Evolutionary conservation across 139 green algal genomes (phyloP).

Genomic region (Closterium sp.): DNA sequence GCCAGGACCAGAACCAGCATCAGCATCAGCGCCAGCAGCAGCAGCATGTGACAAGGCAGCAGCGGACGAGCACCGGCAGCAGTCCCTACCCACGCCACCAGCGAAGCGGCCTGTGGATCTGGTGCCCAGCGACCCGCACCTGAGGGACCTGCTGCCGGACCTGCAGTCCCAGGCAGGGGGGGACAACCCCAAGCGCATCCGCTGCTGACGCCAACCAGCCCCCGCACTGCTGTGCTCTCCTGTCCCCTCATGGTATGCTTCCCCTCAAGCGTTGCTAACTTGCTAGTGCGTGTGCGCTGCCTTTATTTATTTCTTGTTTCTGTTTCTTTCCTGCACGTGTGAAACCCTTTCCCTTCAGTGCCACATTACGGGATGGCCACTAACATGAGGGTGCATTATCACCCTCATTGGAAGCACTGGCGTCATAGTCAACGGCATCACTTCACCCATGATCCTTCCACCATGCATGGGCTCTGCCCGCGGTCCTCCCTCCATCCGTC

Average conservation of each 20-base stretch:
- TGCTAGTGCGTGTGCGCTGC: neutral
- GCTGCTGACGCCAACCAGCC: neutral
- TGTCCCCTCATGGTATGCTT: neutral
- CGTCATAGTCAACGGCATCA: too few relatives aligned
- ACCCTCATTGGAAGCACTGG: too few relatives aligned
- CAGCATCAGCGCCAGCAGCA: neutral
- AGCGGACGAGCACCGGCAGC: neutral
- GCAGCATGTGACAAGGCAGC: neutral
- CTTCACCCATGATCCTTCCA: too few relatives aligned
- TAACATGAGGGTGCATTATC: too few relatives aligned
- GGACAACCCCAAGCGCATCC: neutral
- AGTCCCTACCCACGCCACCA: neutral
- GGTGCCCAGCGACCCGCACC: neutral
- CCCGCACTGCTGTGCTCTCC: neutral
- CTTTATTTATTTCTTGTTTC: neutral
- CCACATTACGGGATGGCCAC: neutral
- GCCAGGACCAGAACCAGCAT: neutral
- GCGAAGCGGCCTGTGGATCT: neutral
- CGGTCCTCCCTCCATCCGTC: too few relatives aligned
- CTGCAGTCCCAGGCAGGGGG: neutral
- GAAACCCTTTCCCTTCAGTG: neutral
- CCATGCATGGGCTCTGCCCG: too few relatives aligned
- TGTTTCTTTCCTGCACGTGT: neutral
- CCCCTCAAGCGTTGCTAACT: neutral
- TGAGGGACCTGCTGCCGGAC: neutral